These are phyloP conservation scores for Lactarius sp. DNA, from an alignment of 768 basidiomycete species.

Conservation along the genomic window DNA sequence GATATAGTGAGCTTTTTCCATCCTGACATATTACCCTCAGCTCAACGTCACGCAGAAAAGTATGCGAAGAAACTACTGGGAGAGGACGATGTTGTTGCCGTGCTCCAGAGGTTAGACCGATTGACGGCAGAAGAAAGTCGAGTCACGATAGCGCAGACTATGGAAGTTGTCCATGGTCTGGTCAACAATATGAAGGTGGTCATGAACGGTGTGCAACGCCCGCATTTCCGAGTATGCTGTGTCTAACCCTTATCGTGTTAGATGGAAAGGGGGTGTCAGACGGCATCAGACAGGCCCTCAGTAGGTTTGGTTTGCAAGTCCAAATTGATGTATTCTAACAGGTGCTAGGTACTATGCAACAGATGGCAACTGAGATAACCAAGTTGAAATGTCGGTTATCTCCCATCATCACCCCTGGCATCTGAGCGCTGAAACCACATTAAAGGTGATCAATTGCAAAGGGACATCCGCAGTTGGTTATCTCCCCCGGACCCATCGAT, in stretches of 20 bases:
- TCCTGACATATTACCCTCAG: background rate
- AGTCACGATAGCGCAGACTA: background rate
- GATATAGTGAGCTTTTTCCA: background rate
- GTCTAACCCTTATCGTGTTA: background rate
- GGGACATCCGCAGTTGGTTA: background rate
- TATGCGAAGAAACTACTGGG: background rate
- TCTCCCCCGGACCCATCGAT: background rate
- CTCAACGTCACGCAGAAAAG: background rate
- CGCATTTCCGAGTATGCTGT: background rate
- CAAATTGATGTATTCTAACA: background rate
- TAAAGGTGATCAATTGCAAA: background rate
- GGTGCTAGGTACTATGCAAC: background rate
- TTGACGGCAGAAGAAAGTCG: background rate
- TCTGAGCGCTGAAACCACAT: background rate
- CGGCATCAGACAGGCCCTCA: background rate
- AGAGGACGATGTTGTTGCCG: background rate
- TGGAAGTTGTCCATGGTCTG: background rate
- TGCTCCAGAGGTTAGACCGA: constrained; percentile 1
- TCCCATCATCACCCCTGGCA: no score
- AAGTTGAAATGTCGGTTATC: background rate
- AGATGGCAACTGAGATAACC: background rate
- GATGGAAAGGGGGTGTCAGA: background rate
- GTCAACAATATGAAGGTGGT: no score
- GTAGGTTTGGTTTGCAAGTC: background rate
- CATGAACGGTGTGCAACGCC: background rate